A percentile compares a stretch with the other conserved stretches of the same genome.
Evolutionary conservation across 2,329 filamentous ascomycete genomes (phyloP).

Genomic region (Monosporascus sp.): DNA sequence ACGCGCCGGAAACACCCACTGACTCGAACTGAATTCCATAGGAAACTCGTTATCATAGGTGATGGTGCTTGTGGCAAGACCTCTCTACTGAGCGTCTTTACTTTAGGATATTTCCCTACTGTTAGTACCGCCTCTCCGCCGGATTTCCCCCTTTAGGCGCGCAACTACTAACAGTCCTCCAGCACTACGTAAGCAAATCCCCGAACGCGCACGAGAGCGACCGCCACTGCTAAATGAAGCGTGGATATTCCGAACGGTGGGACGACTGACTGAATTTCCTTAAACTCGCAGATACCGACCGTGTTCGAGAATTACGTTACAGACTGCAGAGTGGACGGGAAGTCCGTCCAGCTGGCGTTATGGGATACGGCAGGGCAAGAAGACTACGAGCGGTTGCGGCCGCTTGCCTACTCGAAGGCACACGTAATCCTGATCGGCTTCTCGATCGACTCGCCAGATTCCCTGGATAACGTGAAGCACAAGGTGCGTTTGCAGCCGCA

Average conservation of each 20-base stretch:
- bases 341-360: conserved; percentile 93
- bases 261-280: not conserved
- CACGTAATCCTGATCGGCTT: conserved; percentile 97
- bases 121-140: conserved; percentile 49
- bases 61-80: conserved; percentile 94
- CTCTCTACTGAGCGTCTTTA: conserved; percentile 94
- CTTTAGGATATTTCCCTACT: conserved; percentile 93
- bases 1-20: not conserved
- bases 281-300: conserved; percentile 67
- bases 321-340: conserved; percentile 95
- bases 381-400: conserved; percentile 93
- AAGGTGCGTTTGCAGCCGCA: conserved; percentile 54
- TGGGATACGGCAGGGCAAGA: conserved; percentile 99
- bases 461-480: conserved; percentile 94
- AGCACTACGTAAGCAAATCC: conserved; percentile 52
- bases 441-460: conserved; percentile 90
- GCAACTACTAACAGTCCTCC: conserved; percentile 20
- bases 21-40: conserved; percentile 3
- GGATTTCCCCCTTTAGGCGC: conserved; percentile 2
- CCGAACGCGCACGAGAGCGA: conserved; percentile 3
- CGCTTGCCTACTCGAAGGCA: conserved; percentile 92
- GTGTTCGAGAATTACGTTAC: conserved; percentile 99
- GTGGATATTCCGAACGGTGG: not conserved
- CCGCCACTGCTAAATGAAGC: conserved; percentile 9
- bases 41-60: conserved; percentile 30